These are phyloP conservation scores for Diplotaxis tenuifolia DNA, from an alignment of 345 rosid species.

Conservation along the genomic window DNA sequence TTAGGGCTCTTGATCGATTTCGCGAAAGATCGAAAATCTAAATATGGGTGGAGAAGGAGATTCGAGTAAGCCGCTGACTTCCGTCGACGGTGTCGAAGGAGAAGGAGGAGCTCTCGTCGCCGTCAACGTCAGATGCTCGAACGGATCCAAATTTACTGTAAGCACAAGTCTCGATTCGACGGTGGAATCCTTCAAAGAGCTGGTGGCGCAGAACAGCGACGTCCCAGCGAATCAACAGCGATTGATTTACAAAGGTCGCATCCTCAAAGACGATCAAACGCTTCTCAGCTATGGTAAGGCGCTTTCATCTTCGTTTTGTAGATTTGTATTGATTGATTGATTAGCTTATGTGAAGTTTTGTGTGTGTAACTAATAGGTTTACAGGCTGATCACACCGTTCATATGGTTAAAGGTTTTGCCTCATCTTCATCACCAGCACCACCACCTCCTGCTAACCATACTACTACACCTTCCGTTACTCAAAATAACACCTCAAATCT, in stretches of 20 bases:
- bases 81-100: slow-evolving; percentile 7
- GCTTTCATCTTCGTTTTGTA: not conserved
- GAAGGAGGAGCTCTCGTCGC: slow-evolving; percentile 36
- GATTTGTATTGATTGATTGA: not conserved
- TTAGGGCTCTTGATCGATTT: not conserved
- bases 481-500: slow-evolving; percentile 46
- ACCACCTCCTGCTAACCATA: slow-evolving; percentile 22
- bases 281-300: slow-evolving; percentile 63
- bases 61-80: slow-evolving; percentile 53
- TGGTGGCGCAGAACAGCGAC: slow-evolving; percentile 59
- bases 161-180: slow-evolving; percentile 51
- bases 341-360: no score
- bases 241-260: slow-evolving; percentile 81
- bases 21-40: not conserved
- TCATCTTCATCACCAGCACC: slow-evolving; percentile 46
- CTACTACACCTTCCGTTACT: slow-evolving; percentile 45
- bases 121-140: slow-evolving; percentile 63
- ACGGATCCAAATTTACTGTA: slow-evolving; percentile 56
- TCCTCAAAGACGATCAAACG: slow-evolving; percentile 71
- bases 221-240: slow-evolving; percentile 74
- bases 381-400: slow-evolving; percentile 89
- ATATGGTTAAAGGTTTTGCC: slow-evolving; percentile 77
- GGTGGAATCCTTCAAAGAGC: slow-evolving; percentile 54
- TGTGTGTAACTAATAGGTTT: slow-evolving; percentile 53
- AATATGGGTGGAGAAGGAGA: slow-evolving; percentile 55